These are phyloP conservation scores for Sporothrix pallida DNA, from an alignment of 2,329 filamentous ascomycete genomes.

Conservation along the genomic window DNA sequence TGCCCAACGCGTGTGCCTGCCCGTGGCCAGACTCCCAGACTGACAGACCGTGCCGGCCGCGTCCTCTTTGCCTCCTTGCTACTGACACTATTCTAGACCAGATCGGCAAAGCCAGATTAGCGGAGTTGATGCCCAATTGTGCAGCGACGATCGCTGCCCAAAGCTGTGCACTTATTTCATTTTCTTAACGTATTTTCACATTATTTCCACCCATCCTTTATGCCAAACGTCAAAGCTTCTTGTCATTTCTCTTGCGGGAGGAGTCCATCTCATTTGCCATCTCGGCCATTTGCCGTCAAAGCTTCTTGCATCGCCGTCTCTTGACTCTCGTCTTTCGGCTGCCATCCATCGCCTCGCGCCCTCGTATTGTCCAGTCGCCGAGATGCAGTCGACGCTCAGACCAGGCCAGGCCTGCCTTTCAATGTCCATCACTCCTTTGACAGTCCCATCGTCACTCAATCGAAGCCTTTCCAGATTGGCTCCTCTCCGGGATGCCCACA, in stretches of 20 bases:
- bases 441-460: too few relatives aligned
- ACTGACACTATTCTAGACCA: background rate
- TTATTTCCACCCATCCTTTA: background rate
- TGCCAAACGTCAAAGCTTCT: background rate
- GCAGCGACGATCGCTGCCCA: conserved; percentile 15
- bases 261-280: background rate
- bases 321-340: too few relatives aligned
- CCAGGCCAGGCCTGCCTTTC: background rate
- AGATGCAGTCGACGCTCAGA: background rate
- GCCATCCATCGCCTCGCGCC: background rate
- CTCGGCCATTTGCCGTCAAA: too few relatives aligned
- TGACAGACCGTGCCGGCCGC: background rate
- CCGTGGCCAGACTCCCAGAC: background rate
- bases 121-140: conserved; percentile 12
- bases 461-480: background rate
- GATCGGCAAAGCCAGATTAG: background rate
- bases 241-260: too few relatives aligned
- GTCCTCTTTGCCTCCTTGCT: background rate
- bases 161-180: conserved; percentile 12
- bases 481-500: conserved; percentile 18
- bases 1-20: conserved; percentile 14
- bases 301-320: too few relatives aligned
- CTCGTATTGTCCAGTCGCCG: conserved; percentile 6
- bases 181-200: background rate
- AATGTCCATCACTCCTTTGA: too few relatives aligned